These are phyloP conservation scores for Saccharum hybrid DNA, from an alignment of 202 grass and related monocot genomes.

Conservation along the genomic window DNA sequence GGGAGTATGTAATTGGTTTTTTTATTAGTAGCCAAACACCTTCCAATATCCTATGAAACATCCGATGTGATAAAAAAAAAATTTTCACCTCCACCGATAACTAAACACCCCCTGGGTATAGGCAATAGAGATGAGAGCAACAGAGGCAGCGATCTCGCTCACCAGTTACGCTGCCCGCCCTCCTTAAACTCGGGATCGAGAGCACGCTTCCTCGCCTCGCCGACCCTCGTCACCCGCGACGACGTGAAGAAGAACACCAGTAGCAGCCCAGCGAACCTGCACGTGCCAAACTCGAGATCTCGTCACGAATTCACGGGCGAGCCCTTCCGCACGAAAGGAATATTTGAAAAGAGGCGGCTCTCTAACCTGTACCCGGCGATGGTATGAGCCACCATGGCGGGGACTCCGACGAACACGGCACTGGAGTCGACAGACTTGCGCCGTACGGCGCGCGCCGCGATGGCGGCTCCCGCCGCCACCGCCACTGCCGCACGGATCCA, in stretches of 20 bases:
- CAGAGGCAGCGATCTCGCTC: conserved; percentile 26
- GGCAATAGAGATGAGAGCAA: neutral
- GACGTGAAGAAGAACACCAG: conserved; percentile 97
- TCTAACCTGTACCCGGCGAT: conserved; percentile 75
- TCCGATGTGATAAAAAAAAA: too few species aligned
- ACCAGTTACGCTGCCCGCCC: conserved; percentile 91
- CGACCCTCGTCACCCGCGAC: conserved; percentile 81
- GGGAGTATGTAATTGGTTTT: too few species aligned
- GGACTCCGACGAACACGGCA: conserved; percentile 75
- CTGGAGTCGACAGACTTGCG: conserved; percentile 83
- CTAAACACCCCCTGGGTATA: too few species aligned
- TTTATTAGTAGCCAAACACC: too few species aligned
- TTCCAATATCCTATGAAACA: too few species aligned
- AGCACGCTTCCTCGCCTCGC: conserved; percentile 73
- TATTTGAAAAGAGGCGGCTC: neutral
- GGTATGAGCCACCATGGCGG: conserved; percentile 79
- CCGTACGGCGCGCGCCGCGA: conserved; percentile 62
- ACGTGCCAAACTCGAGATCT: conserved; percentile 40
- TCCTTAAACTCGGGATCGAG: conserved; percentile 93
- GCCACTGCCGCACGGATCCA: conserved; percentile 62
- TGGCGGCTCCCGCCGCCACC: conserved; percentile 57
- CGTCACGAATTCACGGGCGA: conserved; percentile 8
- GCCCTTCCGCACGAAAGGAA: neutral
- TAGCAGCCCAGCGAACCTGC: conserved; percentile 82
- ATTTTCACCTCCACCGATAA: too few species aligned